These are phyloP conservation scores for Chaetomiaceae sp. DNA, from an alignment of 2,329 filamentous ascomycete genomes.

Conservation along the genomic window DNA sequence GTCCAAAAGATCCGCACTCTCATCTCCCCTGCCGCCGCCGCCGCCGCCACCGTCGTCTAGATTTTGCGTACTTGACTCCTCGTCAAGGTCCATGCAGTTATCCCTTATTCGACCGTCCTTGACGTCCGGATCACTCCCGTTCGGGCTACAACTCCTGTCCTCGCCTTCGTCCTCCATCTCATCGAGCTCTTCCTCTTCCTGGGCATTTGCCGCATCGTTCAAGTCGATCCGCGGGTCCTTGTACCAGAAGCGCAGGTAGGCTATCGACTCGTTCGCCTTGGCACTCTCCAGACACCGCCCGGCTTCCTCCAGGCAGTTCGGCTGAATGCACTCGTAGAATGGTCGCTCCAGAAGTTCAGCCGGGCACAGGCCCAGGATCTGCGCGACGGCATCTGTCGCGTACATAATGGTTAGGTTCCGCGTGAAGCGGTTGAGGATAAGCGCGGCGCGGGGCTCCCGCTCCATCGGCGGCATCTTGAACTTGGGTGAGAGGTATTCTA, in stretches of 20 bases:
- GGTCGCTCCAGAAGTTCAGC: slow-evolving; percentile 67
- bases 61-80: slow-evolving; percentile 17
- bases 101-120: slow-evolving; percentile 17
- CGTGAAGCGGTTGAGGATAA: slow-evolving; percentile 83
- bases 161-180: slow-evolving; percentile 35
- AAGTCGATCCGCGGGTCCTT: slow-evolving; percentile 62
- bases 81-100: slow-evolving; percentile 38
- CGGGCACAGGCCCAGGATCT: slow-evolving; percentile 68
- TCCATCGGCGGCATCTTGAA: slow-evolving; percentile 59
- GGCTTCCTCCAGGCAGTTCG: slow-evolving; percentile 69
- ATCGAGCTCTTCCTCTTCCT: slow-evolving; percentile 38
- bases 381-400: slow-evolving; percentile 67
- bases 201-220: slow-evolving; percentile 39
- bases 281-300: slow-evolving; percentile 75
- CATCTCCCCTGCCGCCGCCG: background rate
- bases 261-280: slow-evolving; percentile 86
- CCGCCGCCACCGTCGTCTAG: slow-evolving; percentile 26
- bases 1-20: slow-evolving; percentile 21
- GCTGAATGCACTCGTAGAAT: slow-evolving; percentile 82
- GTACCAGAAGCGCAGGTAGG: slow-evolving; percentile 81
- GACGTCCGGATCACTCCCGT: slow-evolving; percentile 27
- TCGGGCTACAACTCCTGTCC: slow-evolving; percentile 34
- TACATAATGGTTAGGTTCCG: slow-evolving; percentile 80
- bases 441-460: slow-evolving; percentile 73
- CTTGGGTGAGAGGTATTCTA: slow-evolving; percentile 76